A percentile compares a stretch with the other conserved stretches of the same genome.
Conservation (phyloP, 371 early-diverging fungal species). For the Mortierella sp. region DNA sequence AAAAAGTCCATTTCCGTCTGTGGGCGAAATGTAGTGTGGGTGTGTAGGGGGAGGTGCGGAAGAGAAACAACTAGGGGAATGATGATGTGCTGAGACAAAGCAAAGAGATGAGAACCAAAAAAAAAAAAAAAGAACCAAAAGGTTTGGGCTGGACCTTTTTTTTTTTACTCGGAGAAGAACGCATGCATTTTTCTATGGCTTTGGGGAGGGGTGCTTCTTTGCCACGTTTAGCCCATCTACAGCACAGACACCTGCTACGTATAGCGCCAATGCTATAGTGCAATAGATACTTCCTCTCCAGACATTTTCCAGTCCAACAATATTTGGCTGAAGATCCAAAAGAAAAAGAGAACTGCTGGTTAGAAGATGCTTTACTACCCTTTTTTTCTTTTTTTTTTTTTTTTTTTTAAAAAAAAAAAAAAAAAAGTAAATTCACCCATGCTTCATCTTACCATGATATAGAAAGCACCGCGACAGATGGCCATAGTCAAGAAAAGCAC, state of each 20-base stretch:
- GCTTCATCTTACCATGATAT: neutral
- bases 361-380: neutral
- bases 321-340: neutral
- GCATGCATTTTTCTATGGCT: neutral
- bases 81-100: neutral
- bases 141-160: too few species aligned
- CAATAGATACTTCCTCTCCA: neutral
- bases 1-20: slow-evolving; percentile 79
- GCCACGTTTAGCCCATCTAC: neutral
- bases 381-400: neutral
- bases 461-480: too few species aligned
- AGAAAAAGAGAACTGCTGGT: neutral
- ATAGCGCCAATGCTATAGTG: too few species aligned
- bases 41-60: neutral
- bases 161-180: too few species aligned
- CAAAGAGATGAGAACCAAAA: too few species aligned
- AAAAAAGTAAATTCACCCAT: neutral
- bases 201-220: neutral
- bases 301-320: neutral
- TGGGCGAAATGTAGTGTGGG: neutral
- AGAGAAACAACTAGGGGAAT: neutral
- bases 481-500: too few species aligned
- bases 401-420: neutral
- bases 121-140: too few species aligned
- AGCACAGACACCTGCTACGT: too few species aligned